Base-by-base conservation (phyloP, 176 grass and related monocot genomes). In the Oryza punctata region DNA sequence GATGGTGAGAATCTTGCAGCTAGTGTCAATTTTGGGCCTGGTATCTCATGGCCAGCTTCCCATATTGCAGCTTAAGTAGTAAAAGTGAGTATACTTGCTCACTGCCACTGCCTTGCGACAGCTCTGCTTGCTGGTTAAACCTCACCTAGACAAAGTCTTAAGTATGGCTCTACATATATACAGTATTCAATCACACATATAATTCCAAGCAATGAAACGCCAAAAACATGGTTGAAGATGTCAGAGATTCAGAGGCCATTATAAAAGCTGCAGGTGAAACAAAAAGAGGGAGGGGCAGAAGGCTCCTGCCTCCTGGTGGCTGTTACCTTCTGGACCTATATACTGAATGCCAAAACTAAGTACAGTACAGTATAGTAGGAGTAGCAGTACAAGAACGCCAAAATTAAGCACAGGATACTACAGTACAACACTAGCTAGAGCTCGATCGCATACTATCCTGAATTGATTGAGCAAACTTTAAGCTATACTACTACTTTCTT, bases 1-100 rank as follows among this genome's bases (percentile, higher is more conserved):
- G 74, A 84, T 73, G 59, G 44, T 43, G 77, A 83, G 83, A 86
- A 89, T 86, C 76, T 47, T 10, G 57, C 57, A 60, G 21, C 57
- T 23, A 49, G 64, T 77, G 61, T 82, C 81, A 73, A 87, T 73
- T 82, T 80, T 59, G 74, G 57, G 79, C 61, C 43, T 85, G 65
- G 87, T 82, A 85, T 91, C 86, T 91, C 81, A 63, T 85, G 88
- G n/a, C 10, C 84, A 69, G 66, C 87, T 86, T 81, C 52, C 87
- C 82, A 27, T 50, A 70, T 44, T 75, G 77, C 72, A 86, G 72
- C 33, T 21, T 82, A n/a, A 49, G 75, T 29, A 29, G 28, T 29
- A 82, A 88, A 78, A 91, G 83, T 79, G 82, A 84, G 73, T 32
- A 23, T 69, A 80, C 75, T 78, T 77, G 46, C 77, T 82, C 68